Conservation (phyloP, 106 monocot species). For the Allium cepa region DNA sequence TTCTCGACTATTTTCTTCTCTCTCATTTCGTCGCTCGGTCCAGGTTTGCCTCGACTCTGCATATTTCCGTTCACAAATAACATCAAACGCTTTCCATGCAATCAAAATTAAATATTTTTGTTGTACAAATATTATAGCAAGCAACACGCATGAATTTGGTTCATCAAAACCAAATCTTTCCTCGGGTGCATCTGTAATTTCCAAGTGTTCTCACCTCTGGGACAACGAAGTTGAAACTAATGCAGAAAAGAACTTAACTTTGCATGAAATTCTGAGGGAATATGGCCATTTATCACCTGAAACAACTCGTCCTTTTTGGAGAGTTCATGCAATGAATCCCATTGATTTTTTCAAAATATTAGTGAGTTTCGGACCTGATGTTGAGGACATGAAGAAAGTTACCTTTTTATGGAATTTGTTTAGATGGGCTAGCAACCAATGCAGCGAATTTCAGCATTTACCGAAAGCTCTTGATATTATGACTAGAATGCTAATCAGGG, state of each 20-base stretch:
- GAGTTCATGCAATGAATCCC: slow-evolving; percentile 36
- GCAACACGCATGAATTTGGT: neutral
- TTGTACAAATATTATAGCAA: neutral
- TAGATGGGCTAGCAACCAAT: slow-evolving; percentile 42
- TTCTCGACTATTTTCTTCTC: neutral
- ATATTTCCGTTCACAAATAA: neutral
- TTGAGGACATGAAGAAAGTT: slow-evolving; percentile 19
- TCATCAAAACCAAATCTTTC: slow-evolving; percentile 10
- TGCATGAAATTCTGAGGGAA: slow-evolving; percentile 45
- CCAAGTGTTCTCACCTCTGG: slow-evolving; percentile 32
- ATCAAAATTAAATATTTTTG: neutral
- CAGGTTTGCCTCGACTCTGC: slow-evolving; percentile 4
- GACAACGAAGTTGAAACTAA: slow-evolving; percentile 21
- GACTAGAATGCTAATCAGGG: slow-evolving; percentile 43
- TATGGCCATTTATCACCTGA: slow-evolving; percentile 47
- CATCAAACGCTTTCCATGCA: slow-evolving; percentile 4
- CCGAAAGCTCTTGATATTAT: slow-evolving; percentile 51
- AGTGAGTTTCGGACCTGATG: slow-evolving; percentile 18
- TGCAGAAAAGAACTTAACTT: slow-evolving; percentile 10
- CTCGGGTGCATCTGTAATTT: slow-evolving; percentile 26
- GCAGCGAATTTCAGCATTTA: slow-evolving; percentile 51
- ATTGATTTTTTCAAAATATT: slow-evolving; percentile 51
- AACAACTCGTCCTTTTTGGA: slow-evolving; percentile 65
- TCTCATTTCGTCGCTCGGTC: neutral
- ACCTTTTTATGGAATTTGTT: slow-evolving; percentile 53